Evolutionary conservation across 139 green algal genomes (phyloP).

Genomic region (Coccomyxa sp.): DNA sequence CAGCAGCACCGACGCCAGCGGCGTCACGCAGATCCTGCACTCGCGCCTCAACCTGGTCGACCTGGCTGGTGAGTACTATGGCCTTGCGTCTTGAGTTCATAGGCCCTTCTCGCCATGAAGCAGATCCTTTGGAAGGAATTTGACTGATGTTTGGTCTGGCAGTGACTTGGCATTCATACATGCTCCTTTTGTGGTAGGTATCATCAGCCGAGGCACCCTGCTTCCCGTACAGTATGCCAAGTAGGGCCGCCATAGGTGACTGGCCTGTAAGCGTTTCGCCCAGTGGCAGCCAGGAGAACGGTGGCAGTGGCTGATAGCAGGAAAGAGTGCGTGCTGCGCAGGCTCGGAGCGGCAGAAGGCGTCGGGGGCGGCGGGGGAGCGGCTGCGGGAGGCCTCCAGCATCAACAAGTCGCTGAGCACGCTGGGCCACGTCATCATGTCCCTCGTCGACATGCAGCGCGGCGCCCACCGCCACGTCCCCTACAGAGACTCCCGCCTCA

Average conservation of each 20-base stretch:
- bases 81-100: background rate
- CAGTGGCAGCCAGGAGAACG: too few species aligned
- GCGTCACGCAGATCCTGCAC: conserved; percentile 54
- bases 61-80: conserved; percentile 63
- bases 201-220: too few species aligned
- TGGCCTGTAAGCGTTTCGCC: too few species aligned
- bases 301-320: too few species aligned
- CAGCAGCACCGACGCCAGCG: conserved; percentile 29
- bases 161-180: too few species aligned
- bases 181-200: too few species aligned
- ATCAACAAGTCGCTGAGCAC: conserved; percentile 97
- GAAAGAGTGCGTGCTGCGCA: too few species aligned
- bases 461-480: conserved; percentile 72
- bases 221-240: too few species aligned
- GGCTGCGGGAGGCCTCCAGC: conserved; percentile 85
- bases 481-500: conserved; percentile 95
- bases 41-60: conserved; percentile 92
- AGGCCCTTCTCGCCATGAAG: too few species aligned
- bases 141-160: too few species aligned
- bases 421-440: conserved; percentile 90
- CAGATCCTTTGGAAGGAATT: too few species aligned
- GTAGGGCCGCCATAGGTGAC: too few species aligned
- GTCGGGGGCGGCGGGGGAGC: conserved; percentile 69
- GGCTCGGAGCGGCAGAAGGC: conserved; percentile 82
- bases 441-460: conserved; percentile 69